Base-by-base conservation (phyloP, 2,329 filamentous ascomycete genomes). In the Penicillium janthinellum region DNA sequence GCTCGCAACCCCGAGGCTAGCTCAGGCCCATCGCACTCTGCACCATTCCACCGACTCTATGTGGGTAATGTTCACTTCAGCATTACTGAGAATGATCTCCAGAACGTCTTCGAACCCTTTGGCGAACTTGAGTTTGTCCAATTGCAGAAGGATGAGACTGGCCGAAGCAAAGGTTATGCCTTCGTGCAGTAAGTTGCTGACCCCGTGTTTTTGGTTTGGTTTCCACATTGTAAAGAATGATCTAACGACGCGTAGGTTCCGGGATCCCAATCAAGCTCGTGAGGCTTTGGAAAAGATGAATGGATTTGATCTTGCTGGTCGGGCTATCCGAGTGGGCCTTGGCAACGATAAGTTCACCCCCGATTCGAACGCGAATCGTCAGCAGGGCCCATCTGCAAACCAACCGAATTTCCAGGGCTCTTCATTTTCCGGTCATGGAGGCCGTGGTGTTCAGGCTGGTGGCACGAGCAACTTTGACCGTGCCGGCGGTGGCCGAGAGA, bases 321-420 rank as follows among this genome's bases (percentile, higher is more conserved):
- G 95, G 76, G 92, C 93, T 65, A 98, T 99, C 77, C 92, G 95
- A 75, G 96, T 99, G 78, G 95, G 95, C 79, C 91, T 99, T 82
- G 95, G 95, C 80, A 99, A 97, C 83, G 95, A 99, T 90, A 98
- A 98, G 87, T 98, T 98, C 81, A 98, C 93, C 79, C 90, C 93
- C 73, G 95, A 98, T 82, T 95, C 92, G 79, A 96, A 92, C 79
- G 90, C 92, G 74, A 92, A 96, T 82, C 92, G 92, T 80, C 96
- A 96, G 83, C 90, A 92, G 77, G 89, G 90, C 75, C 89, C 90
- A 78, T 88, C 82, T 73, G 80, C 70, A 65, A 77, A 87, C 78
- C 84, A 84, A 79, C 81, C 82, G 79, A 85, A 86, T 76, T 95
- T 88, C 77, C 92, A 96, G 82, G 92, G 92, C 75, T 97, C 93